Base-by-base conservation (phyloP, 805 yeast species). In the Saturnispora silvae region DNA sequence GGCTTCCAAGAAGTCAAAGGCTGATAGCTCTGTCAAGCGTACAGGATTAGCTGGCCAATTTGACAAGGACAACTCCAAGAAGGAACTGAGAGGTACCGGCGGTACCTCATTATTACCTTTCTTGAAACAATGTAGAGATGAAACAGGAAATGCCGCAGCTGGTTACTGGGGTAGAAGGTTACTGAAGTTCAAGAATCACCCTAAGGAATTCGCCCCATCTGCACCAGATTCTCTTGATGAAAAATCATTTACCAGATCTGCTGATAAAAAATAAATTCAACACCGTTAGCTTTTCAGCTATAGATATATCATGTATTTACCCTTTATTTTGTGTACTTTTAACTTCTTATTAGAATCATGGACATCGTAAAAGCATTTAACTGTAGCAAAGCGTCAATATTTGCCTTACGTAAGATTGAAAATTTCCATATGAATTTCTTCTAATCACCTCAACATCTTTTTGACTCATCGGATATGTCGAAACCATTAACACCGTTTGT, bases 121-220 rank as follows among this genome's bases (percentile, higher is more conserved):
- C 61, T 68, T 87, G 54, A 87, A 86, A 58, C 96, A 89, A 59
- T 89, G 96, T 48, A 72, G 96, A 57, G 96, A 87, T 60, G 96
- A 87, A 56, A 87, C 96, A 3, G 95, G 95, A 30, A 92, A 81
- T 49, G 75, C 86, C 10, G 95, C 96, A 17, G 95, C 95, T 19
- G 89, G 95, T 39, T 70, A 65, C 33, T 86, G 96, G 96, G 95
- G 95, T 54, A 75, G 74, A 52, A 68, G 89, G 43, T 64, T 79
- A 19, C 62, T 79, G 37, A 70, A 75, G 38, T 71, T 72, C 42
- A 77, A 78, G 24, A 60, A 44, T 22, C 40, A 37, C 17, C 28
- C 40, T 18, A 37, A 31, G 19, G 25, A 16, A 17, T 22, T 23
- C 13, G 16, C 36, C 16, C 17, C 38, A 11, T 48, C 51, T 45